Evolutionary conservation across 2,329 filamentous ascomycete species (phyloP).

Genomic region (Alternaria sp.): DNA sequence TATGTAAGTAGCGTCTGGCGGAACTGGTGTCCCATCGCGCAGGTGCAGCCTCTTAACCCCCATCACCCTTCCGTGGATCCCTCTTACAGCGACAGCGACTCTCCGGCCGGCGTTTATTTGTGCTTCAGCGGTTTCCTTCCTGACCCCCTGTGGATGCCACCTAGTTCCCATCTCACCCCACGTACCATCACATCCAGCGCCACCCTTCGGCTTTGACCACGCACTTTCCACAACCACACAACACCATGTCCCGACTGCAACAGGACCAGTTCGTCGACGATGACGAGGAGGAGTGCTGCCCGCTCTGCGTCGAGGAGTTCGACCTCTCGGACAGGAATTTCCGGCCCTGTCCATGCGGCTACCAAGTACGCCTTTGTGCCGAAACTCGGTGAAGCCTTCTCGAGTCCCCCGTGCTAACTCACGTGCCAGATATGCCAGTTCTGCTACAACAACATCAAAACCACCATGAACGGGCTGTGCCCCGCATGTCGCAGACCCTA

Average conservation of each 20-base stretch:
- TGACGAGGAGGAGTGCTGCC: conserved; percentile 69
- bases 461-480: conserved; percentile 95
- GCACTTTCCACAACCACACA: conserved; percentile 8
- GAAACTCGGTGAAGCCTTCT: conserved; percentile 25
- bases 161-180: conserved; percentile 14
- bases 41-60: conserved; percentile 35
- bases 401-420: conserved; percentile 34
- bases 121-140: conserved; percentile 29
- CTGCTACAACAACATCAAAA: conserved; percentile 99
- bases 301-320: conserved; percentile 98
- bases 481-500: conserved; percentile 97
- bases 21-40: conserved; percentile 26
- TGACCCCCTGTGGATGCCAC: conserved; percentile 9
- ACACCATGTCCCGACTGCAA: conserved; percentile 57
- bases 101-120: conserved; percentile 45
- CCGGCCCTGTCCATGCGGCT: conserved; percentile 94
- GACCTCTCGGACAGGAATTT: conserved; percentile 98
- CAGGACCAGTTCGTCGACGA: conserved; percentile 64
- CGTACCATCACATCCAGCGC: conserved; percentile 29
- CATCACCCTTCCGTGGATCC: conserved; percentile 34
- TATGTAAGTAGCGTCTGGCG: conserved; percentile 24
- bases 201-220: conserved; percentile 31
- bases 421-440: conserved; percentile 85
- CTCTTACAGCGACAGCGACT: conserved; percentile 25
- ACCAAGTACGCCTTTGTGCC: conserved; percentile 74